Evolutionary conservation across 345 rosid species (phyloP).

Genomic region (Draba incana): DNA sequence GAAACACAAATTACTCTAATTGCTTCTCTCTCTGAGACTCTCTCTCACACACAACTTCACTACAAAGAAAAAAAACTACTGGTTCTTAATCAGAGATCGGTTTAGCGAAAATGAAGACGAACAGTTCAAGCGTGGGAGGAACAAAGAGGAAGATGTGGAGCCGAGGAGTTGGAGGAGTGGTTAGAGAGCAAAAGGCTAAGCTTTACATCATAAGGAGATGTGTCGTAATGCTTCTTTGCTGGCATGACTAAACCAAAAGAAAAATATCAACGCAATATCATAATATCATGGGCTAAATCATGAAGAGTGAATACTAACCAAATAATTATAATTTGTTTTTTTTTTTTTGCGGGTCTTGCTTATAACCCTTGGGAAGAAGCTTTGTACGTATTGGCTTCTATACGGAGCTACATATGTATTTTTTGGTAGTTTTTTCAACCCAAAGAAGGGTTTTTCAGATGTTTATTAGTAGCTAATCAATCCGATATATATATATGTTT

Average conservation of each 20-base stretch:
- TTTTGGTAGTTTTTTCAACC: constrained; percentile 24
- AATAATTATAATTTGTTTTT: not conserved
- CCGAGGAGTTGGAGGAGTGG: constrained; percentile 68
- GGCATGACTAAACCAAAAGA: constrained; percentile 59
- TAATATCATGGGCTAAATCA: no score
- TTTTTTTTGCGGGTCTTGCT: constrained; percentile 14
- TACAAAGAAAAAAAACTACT: no score
- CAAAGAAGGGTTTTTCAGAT: constrained; percentile 20
- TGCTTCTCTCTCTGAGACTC: constrained; percentile 4
- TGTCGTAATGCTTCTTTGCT: constrained; percentile 81
- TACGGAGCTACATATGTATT: constrained; percentile 20
- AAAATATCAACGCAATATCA: not conserved
- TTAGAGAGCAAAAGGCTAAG: constrained; percentile 80
- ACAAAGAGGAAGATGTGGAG: constrained; percentile 72
- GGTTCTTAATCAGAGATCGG: constrained; percentile 4
- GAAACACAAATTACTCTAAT: not conserved
- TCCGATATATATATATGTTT: constrained; percentile 9
- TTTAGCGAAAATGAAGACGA: constrained; percentile 56
- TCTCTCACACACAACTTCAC: not conserved
- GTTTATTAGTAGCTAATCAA: constrained; percentile 28
- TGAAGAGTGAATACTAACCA: constrained; percentile 27
- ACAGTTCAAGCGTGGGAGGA: constrained; percentile 51
- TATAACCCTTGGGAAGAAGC: constrained; percentile 33
- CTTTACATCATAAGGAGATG: constrained; percentile 87
- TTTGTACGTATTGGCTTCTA: constrained; percentile 31